A percentile compares a stretch with the other conserved stretches of the same genome.
Evolutionary conservation across 2,329 filamentous ascomycete species (phyloP).

Genomic region (Phialophora tarda): DNA sequence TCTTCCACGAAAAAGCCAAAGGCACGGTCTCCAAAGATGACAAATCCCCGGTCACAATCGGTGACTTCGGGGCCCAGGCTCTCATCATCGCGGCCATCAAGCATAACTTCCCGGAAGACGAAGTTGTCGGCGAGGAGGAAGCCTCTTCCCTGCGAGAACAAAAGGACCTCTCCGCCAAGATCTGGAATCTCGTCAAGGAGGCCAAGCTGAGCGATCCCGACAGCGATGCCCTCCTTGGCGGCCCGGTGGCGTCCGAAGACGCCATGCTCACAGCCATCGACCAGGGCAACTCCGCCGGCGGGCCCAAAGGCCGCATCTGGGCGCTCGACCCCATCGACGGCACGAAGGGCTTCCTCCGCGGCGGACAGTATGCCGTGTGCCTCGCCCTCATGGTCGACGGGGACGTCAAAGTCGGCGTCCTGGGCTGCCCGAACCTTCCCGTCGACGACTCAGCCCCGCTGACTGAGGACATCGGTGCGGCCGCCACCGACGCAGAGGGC

Average conservation of each 20-base stretch:
- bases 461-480: slow-evolving; percentile 72
- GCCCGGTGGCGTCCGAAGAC: slow-evolving; percentile 69
- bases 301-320: slow-evolving; percentile 81
- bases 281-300: slow-evolving; percentile 71
- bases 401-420: slow-evolving; percentile 88
- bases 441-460: slow-evolving; percentile 77
- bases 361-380: slow-evolving; percentile 96
- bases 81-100: slow-evolving; percentile 91
- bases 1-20: slow-evolving; percentile 88
- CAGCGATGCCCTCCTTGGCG: slow-evolving; percentile 72
- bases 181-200: slow-evolving; percentile 82
- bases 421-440: slow-evolving; percentile 94
- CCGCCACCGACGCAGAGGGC: slow-evolving; percentile 74
- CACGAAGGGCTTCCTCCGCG: slow-evolving; percentile 94
- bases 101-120: slow-evolving; percentile 86
- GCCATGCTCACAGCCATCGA: slow-evolving; percentile 71
- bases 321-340: slow-evolving; percentile 97
- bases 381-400: slow-evolving; percentile 91
- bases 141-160: slow-evolving; percentile 78
- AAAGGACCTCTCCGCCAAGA: slow-evolving; percentile 69
- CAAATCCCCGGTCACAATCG: slow-evolving; percentile 94
- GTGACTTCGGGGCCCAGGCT: slow-evolving; percentile 96
- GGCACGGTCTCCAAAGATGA: slow-evolving; percentile 94
- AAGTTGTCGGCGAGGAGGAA: slow-evolving; percentile 95
- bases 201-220: slow-evolving; percentile 70